phyloP scores from a whole-genome alignment of 495 filamentous ascomycete genomes.

The Penicillium pancosmium region DNA sequence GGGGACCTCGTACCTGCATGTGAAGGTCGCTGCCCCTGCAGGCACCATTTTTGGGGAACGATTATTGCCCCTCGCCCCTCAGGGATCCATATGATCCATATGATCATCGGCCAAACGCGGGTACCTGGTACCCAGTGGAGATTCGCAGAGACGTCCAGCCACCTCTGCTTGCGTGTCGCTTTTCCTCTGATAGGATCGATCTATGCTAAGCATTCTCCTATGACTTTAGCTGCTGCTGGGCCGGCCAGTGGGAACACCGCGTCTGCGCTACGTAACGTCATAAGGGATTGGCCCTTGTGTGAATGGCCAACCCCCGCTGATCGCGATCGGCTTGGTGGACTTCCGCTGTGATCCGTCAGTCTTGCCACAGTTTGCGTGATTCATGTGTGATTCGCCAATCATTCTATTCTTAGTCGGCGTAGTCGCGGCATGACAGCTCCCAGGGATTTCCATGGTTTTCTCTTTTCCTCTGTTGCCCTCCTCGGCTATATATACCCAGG shows the following conservation, averaged over 20 bases:
- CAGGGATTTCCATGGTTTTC: constrained; percentile 6
- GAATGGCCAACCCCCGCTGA: constrained; percentile 8
- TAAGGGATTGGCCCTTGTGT: constrained; percentile 17
- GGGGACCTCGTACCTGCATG: constrained; percentile 16
- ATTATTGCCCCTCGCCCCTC: constrained; percentile 4
- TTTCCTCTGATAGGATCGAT: constrained; percentile 20
- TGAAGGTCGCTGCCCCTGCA: constrained; percentile 5
- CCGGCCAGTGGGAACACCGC: constrained; percentile 17
- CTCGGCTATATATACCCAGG: background rate
- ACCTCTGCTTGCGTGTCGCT: constrained; percentile 29
- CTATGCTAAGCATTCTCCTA: constrained; percentile 33
- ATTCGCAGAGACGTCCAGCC: constrained; percentile 20
- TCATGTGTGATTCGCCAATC: constrained; percentile 4
- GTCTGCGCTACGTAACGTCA: constrained; percentile 22
- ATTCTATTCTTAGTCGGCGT: constrained; percentile 28
- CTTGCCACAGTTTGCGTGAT: constrained; percentile 32
- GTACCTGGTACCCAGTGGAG: constrained; percentile 19
- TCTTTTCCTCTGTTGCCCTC: background rate
- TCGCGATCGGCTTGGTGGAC: constrained; percentile 24
- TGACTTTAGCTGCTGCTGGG: constrained; percentile 5
- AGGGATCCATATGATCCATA: background rate
- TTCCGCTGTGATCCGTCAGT: constrained; percentile 10
- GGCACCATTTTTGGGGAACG: background rate
- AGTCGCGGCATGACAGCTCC: constrained; percentile 5
- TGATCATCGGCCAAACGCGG: constrained; percentile 5